Evolutionary conservation across 257 asterid species (phyloP), one percentile per base, ranked within the genome.

Genomic region (Plantago ovata): DNA sequence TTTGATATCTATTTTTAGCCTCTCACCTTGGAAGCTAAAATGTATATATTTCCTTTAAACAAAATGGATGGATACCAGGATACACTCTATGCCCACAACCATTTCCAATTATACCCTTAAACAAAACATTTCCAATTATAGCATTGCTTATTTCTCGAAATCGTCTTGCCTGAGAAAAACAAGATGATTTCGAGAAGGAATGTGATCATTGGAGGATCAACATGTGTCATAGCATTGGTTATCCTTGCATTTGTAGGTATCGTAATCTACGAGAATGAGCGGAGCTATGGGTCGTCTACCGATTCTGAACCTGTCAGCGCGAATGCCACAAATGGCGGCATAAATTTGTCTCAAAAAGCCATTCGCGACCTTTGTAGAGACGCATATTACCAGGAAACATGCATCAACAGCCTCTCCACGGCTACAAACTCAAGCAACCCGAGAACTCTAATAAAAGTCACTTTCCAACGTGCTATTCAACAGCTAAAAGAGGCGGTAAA

Each of bases 101-200:
- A 85, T 62, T 85, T 95, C 13, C 96, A 85, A 6, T 89, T 69
- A 80, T 88, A 78, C 65, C 81, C n/a, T n/a, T n/a, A n/a, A n/a
- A n/a, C n/a, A n/a, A n/a, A n/a, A n/a, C n/a, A n/a, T n/a, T n/a
- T n/a, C n/a, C n/a, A n/a, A n/a, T n/a, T n/a, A n/a, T n/a, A n/a
- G n/a, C n/a, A n/a, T n/a, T n/a, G n/a, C n/a, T n/a, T n/a, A n/a
- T n/a, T n/a, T n/a, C n/a, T n/a, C n/a, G n/a, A n/a, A n/a, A n/a
- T n/a, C n/a, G n/a, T n/a, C n/a, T n/a, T n/a, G n/a, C n/a, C n/a
- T n/a, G n/a, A n/a, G 5, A 5, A 24, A 24, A 24, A 24, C 32
- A 2, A 2, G 32, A 24, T 24, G 32, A 24, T 24, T 24, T 24
- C 32, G 2, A 2, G 32, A 24, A 24, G 5, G 5, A 24, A 2